Evolutionary conservation across 2,329 filamentous ascomycete genomes (phyloP), one percentile per base, ranked within the genome.

Genomic region (Cladosporium sp.): DNA sequence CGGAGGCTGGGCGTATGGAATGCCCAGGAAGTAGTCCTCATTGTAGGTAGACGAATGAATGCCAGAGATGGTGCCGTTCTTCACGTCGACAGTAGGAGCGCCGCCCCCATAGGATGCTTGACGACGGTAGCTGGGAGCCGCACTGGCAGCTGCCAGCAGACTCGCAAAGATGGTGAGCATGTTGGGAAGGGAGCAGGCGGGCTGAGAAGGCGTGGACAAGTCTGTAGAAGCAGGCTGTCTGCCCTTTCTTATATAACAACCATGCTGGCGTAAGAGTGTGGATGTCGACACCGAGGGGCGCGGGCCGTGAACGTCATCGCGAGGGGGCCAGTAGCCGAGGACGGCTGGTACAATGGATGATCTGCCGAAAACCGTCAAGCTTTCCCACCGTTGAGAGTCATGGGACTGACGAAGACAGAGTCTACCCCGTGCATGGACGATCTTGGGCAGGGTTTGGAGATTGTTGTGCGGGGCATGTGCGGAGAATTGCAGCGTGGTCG

Each of bases 1-100:
- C 1, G 68, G 67, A 28, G 68, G 65, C 43, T 70, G 67, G 9
- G 68, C 68, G 55, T 65, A 70, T 3, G 68, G 68, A 7, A 70
- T 65, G 4, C 74, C 74, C 19, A 77, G 67, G 58, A 76, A 77
- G 55, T 70, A 65, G 54, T 77, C 74, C 58, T 77, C 73, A 37
- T 74, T 62, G 57, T 74, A 74, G 35, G 67, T 61, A 10, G 59
- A 43, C 6, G 67, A 69, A 56, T 74, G 61, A 3, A 68, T 42
- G 13, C 73, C 73, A 32, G 61, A 54, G 40, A 71, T 65, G 0
- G 72, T 70, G n/a, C 74, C 74, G 57, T 76, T 76, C 59, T 70
- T 72, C 43, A 73, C 57, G 1, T 56, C 60, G 9, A 63, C 73
- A 0, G 61, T 68, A 4, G 72, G 71, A 31, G 56, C 10, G 34